Evolutionary conservation across 1,284 basidiomycete species (phyloP), one percentile per base, ranked within the genome.

Genomic region (Boletus calvinii): DNA sequence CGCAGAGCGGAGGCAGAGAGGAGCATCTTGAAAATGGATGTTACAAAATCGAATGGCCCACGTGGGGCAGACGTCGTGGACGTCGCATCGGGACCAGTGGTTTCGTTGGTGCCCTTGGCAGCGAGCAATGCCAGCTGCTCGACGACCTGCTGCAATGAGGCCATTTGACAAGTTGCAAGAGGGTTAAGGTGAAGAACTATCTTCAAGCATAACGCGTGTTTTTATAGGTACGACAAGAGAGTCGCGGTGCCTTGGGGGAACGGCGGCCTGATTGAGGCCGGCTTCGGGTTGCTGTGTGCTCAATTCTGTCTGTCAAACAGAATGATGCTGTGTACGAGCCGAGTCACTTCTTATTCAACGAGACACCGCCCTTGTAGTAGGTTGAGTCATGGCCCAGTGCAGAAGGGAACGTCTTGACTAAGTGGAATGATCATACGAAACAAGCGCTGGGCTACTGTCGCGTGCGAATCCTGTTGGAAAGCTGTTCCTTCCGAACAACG

Each of bases 1-100:
- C 74, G 69, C 11, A 86, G 62, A 2, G 80, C 81, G 22, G 78
- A 71, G 46, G 77, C 74, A 0, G 78, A 74, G 53, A 83, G 64
- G 13, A 85, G 43, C 17, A 79, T 58, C 2, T 72, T 59, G 35
- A 79, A 53, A 2, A 73, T 36, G 2, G 72, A 67, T 1, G 70
- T 59, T 12, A 75, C 1, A 24, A 52, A 38, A 55, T 54, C 42
- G 50, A 60, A 1, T 47, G 64, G 62, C 4, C 53, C 50, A 6
- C 5, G 36, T 1, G 57, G 13, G 37, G 24, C 1, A 7, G 54
- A 30, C 7, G 39, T 22, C 5, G 36, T 0, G 2, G 54, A 57
- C 2, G 52, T 45, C 2, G 15, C 47, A 45, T 53, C 42, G 29
- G 31, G 12, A n/a, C n/a, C 36, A 10, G 11, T 10, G 4, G 62